Base-by-base conservation (phyloP, 768 basidiomycete genomes). In the Pleurotus ostreatus region DNA sequence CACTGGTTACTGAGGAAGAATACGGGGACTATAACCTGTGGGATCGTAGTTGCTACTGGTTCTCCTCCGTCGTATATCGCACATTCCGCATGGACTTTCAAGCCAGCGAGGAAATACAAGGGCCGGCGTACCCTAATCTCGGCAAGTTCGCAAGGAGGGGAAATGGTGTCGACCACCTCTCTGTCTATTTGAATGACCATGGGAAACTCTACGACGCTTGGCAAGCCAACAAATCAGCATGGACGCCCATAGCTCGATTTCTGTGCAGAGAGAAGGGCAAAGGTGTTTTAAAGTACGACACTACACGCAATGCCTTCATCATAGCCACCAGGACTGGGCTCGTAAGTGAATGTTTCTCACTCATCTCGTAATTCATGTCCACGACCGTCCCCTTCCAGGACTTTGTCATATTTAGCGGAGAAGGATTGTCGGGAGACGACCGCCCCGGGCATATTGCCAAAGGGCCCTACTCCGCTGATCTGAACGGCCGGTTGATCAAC, bases 21-120 rank as follows among this genome's bases (percentile, higher is more conserved):
- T 53, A 53, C n/a, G 51, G 51, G 20, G 51, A 41, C 12, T 53
- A 53, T 22, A 53, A 53, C 39, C 51, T 53, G 2, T 53, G 51
- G 51, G 51, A 53, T 12, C 51, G 51, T 15, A 53, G 51, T 23
- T 53, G 51, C 23, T 53, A 53, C 39, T 53, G 51, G 51, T 53
- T 53, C 39, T 53, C 51, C 30, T 53, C 51, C 16, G 38, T 53
- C 34, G 26, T 53, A 8, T 53, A 53, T 25, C 51, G 51, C 16
- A 53, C 51, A 22, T 53, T 53, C n/a, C 41, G 51, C 5, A 15
- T 40, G 11, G 51, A 40, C 16, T 53, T 40, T n/a, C n/a, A 18
- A 5, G 37, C 34, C 16, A 41, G 39, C 13, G 22, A 39, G 38
- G 51, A 53, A n/a, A n/a, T 40, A n/a, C 39, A 41, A 22, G 51